phyloP scores from a whole-genome alignment of 2,329 filamentous ascomycete genomes.

The Remersonia thermophila region DNA sequence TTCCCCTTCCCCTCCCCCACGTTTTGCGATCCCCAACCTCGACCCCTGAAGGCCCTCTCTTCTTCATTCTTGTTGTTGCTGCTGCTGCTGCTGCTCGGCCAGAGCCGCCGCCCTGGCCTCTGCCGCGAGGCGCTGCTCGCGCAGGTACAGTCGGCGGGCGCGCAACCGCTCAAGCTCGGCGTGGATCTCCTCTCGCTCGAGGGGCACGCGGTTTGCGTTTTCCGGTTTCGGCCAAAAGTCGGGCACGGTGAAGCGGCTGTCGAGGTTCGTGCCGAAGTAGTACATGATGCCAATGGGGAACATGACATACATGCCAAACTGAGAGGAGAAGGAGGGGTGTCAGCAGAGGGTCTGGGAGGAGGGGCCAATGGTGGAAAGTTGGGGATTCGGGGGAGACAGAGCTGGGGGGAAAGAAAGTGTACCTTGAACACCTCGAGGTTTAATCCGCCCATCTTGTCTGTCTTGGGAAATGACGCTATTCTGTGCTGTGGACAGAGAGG shows the following conservation, averaged over 20 bases:
- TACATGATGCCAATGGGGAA: slow-evolving; percentile 99
- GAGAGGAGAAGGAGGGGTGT: background rate
- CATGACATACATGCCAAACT: slow-evolving; percentile 98
- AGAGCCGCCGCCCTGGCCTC: slow-evolving; percentile 23
- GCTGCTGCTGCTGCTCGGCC: slow-evolving; percentile 15
- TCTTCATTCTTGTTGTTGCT: no score
- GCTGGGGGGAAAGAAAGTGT: slow-evolving; percentile 8
- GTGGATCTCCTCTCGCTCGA: slow-evolving; percentile 70
- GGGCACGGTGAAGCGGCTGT: slow-evolving; percentile 75
- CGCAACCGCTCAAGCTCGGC: slow-evolving; percentile 66
- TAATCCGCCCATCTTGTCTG: slow-evolving; percentile 55
- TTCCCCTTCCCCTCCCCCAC: no score
- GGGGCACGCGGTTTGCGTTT: slow-evolving; percentile 63
- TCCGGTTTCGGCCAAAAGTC: slow-evolving; percentile 87
- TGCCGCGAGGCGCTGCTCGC: slow-evolving; percentile 47
- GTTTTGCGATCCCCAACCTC: no score
- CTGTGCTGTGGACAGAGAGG: background rate
- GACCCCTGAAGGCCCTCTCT: no score
- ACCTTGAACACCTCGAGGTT: slow-evolving; percentile 97
- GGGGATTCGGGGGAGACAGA: background rate
- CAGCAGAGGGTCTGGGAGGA: slow-evolving; percentile 2
- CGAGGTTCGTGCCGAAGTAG: slow-evolving; percentile 98
- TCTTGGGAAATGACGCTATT: background rate
- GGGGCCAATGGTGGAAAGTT: slow-evolving; percentile 1
- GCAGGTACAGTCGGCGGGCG: slow-evolving; percentile 55